Conservation (phyloP, 305 asterid genomes). For the Solanum chacoense region DNA sequence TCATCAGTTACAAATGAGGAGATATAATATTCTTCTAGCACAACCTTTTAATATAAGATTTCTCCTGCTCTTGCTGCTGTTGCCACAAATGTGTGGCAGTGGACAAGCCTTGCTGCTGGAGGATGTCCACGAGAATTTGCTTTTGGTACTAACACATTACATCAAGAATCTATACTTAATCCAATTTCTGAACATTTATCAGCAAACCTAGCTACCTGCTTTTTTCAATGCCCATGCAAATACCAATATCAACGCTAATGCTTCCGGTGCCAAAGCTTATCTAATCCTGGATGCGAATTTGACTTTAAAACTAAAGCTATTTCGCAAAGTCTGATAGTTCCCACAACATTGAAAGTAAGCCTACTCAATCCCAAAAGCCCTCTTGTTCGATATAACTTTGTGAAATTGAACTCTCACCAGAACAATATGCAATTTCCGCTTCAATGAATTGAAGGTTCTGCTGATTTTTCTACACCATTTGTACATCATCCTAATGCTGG, state of each 20-base stretch:
- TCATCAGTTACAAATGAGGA: constrained; percentile 31
- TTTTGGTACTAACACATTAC: background rate
- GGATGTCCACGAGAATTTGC: constrained; percentile 17
- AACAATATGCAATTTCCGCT: background rate
- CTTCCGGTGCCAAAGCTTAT: constrained; percentile 3
- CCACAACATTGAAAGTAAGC: background rate
- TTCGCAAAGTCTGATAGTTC: background rate
- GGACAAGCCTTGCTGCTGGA: constrained; percentile 32
- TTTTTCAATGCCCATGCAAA: background rate
- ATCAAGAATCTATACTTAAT: constrained; percentile 2
- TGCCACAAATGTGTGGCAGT: constrained; percentile 34
- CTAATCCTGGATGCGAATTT: background rate
- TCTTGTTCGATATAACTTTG: background rate
- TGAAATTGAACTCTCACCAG: background rate
- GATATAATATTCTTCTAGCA: constrained; percentile 41
- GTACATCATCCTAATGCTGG: background rate
- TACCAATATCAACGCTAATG: background rate
- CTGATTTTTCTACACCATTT: background rate
- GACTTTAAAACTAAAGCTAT: background rate
- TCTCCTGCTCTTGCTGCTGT: constrained; percentile 43
- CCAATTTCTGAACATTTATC: background rate
- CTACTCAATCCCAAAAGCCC: background rate
- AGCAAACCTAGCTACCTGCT: background rate
- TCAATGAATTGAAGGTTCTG: background rate
- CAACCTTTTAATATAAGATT: constrained; percentile 26